Evolutionary conservation across 352 stramenopile genomes (phyloP), one percentile per base, ranked within the genome.

Genomic region (Globisporangium ultimum): DNA sequence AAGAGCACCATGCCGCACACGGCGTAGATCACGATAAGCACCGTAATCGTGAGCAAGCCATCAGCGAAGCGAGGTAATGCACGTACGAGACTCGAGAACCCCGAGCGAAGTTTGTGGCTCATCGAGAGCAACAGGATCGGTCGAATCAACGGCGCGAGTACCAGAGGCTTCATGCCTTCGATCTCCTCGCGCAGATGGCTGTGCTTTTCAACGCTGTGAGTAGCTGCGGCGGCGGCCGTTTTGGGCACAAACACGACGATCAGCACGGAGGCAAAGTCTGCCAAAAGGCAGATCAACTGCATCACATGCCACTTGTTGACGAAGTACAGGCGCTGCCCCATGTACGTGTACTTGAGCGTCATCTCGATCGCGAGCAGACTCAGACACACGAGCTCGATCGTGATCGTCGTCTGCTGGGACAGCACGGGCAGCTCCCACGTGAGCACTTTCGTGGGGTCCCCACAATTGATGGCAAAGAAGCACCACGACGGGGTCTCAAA

Each of bases 1-100:
- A 91, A 91, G 24, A 89, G 55, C 18, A 91, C 69, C 75, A 84
- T 84, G 1, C 76, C 77, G 17, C 74, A 73, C 13, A 84, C 78
- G 3, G 74, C 69, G 46, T 87, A 89, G 22, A 88, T 65, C 14
- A 76, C 57, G 28, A 89, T 72, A 14, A 88, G 67, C 18, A 83
- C 64, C 0, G 60, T 51, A 20, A 88, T 58, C 4, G 73, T 85
- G 13, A 85, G 14, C 2, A 85, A 43, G 0, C 76, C 76, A 32
- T 85, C 76, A 20, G 71, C 64, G 17, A 85, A 78, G 0, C 68
- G 68, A 17, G 72, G 72, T 28, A 81, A 15, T 2, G 68, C 64
- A 8, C 63, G 72, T n/a, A 80, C 48, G 43, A 85, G 59, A 48
- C 76, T 85, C 43, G 68, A 71, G 24, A 85, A 85, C 0, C 68